These are phyloP conservation scores for Flagelloscypha sp. DNA, from an alignment of 768 basidiomycete genomes.

Conservation along the genomic window DNA sequence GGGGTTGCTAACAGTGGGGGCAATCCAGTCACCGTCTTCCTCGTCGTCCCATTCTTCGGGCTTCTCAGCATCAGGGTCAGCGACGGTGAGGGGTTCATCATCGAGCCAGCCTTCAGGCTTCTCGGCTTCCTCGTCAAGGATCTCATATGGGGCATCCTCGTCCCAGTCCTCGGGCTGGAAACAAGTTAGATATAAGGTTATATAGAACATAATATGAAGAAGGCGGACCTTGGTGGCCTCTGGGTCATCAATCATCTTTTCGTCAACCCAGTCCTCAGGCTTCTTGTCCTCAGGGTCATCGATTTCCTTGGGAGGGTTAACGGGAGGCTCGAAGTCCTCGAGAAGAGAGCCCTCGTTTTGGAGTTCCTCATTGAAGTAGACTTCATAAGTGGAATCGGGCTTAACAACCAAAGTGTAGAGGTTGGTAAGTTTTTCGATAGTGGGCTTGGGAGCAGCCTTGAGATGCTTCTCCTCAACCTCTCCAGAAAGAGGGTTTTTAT, in stretches of 20 bases:
- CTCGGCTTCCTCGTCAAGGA: slow-evolving; percentile 75
- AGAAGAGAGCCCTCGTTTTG: slow-evolving; percentile 76
- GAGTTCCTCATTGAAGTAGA: slow-evolving; percentile 81
- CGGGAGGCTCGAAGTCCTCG: slow-evolving; percentile 87
- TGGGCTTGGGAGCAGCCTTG: slow-evolving; percentile 66
- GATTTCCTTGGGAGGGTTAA: slow-evolving; percentile 91
- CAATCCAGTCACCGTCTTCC: slow-evolving; percentile 98
- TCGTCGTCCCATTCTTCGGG: slow-evolving; percentile 99
- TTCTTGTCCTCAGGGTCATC: slow-evolving; percentile 89
- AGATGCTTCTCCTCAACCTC: slow-evolving; percentile 98
- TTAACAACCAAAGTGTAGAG: slow-evolving; percentile 91
- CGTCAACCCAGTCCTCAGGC: slow-evolving; percentile 90
- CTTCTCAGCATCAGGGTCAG: slow-evolving; percentile 90
- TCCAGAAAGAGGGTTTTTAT: slow-evolving; percentile 88
- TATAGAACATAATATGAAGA: slow-evolving; percentile 1
- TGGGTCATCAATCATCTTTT: slow-evolving; percentile 76
- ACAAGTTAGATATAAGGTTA: not conserved
- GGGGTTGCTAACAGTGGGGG: slow-evolving; percentile 85
- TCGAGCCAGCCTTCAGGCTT: slow-evolving; percentile 97
- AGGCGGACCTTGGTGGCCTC: slow-evolving; percentile 66
- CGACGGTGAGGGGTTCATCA: slow-evolving; percentile 67
- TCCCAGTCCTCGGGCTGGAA: slow-evolving; percentile 91
- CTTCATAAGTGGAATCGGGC: slow-evolving; percentile 93
- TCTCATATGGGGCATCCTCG: slow-evolving; percentile 90
- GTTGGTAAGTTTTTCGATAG: slow-evolving; percentile 85